Conservation (phyloP, 1,284 basidiomycete species). For the Heterobasidion annosum region DNA sequence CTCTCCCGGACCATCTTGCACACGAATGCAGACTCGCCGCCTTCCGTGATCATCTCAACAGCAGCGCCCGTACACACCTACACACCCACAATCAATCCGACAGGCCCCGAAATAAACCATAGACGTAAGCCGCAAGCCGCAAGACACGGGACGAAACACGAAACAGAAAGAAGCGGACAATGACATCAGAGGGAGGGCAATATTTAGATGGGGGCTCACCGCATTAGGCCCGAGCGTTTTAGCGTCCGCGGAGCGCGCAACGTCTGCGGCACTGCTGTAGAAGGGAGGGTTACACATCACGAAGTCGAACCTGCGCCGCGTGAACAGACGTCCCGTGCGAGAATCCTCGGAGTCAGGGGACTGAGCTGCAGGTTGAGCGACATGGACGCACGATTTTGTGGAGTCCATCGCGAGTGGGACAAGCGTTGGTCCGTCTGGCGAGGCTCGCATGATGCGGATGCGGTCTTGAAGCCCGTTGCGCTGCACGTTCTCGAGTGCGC, state of each 20-base stretch:
- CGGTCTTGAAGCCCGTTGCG: conserved; percentile 42
- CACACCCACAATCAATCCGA: not conserved
- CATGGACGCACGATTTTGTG: not conserved
- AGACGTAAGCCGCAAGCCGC: no score
- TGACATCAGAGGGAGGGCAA: not conserved
- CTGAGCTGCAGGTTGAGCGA: not conserved
- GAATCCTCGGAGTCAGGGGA: not conserved
- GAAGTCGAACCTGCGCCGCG: conserved; percentile 43
- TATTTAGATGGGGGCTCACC: conserved; percentile 34
- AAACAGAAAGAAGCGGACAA: no score
- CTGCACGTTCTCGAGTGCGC: conserved; percentile 46
- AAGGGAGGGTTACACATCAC: conserved; percentile 97
- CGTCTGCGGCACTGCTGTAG: conserved; percentile 67
- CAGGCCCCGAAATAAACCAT: no score
- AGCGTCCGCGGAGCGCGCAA: conserved; percentile 42
- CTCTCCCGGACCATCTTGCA: conserved; percentile 74
- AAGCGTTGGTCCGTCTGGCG: conserved; percentile 36
- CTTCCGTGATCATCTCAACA: conserved; percentile 79
- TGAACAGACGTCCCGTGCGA: not conserved
- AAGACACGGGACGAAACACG: no score
- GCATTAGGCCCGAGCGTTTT: conserved; percentile 62
- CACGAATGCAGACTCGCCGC: conserved; percentile 83
- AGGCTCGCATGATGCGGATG: conserved; percentile 37
- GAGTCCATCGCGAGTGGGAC: conserved; percentile 25
- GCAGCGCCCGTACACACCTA: conserved; percentile 78